Conservation (phyloP, 2,329 filamentous ascomycete species). For the Uncinocarpus reesii region DNA sequence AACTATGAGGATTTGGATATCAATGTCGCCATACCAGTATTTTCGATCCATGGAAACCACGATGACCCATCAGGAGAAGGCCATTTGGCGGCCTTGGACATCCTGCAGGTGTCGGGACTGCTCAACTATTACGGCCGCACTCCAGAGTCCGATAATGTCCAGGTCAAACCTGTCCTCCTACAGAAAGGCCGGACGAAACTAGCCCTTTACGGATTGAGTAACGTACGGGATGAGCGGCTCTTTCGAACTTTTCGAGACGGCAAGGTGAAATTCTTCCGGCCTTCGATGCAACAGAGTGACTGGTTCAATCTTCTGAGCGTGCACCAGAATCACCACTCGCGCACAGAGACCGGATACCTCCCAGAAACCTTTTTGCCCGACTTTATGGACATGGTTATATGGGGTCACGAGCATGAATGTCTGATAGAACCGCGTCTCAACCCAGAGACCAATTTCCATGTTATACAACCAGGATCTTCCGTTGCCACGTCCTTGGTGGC, state of each 20-base stretch:
- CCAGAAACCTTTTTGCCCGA: constrained; percentile 87
- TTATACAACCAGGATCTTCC: constrained; percentile 95
- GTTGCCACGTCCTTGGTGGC: constrained; percentile 85
- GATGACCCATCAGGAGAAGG: constrained; percentile 97
- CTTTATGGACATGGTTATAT: constrained; percentile 83
- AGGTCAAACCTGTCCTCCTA: constrained; percentile 79
- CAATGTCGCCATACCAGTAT: constrained; percentile 92
- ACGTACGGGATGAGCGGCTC: constrained; percentile 88
- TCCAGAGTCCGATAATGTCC: constrained; percentile 85
- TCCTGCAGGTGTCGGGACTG: constrained; percentile 81
- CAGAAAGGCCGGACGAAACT: constrained; percentile 92
- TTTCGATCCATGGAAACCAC: constrained; percentile 97
- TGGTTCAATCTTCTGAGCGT: constrained; percentile 96
- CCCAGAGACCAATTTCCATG: constrained; percentile 78
- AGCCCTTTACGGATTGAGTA: constrained; percentile 86
- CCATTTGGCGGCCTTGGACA: constrained; percentile 78
- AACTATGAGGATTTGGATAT: constrained; percentile 98
- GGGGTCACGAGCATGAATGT: constrained; percentile 98
- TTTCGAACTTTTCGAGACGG: constrained; percentile 88
- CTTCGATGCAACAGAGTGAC: constrained; percentile 65
- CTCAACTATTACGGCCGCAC: constrained; percentile 94
- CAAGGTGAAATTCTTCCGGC: constrained; percentile 87
- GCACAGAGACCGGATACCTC: constrained; percentile 85
- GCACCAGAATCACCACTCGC: constrained; percentile 90
- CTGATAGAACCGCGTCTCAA: constrained; percentile 75